Base-by-base conservation (phyloP, 345 rosid genomes). In the Pelargonium nanum region DNA sequence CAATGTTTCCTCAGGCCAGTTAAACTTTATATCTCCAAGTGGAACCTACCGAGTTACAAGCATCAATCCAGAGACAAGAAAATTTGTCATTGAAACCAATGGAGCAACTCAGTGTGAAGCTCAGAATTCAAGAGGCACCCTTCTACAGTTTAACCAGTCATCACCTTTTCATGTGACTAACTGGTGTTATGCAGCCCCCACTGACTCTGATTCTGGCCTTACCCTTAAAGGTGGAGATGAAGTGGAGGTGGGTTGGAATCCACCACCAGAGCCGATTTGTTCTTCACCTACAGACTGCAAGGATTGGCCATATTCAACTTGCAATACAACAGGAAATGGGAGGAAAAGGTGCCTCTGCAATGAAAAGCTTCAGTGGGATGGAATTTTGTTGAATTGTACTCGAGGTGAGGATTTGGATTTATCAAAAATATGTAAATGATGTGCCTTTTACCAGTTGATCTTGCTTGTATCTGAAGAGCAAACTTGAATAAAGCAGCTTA, bases 271-370 rank as follows among this genome's bases (percentile, higher is more conserved):
- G 65, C 28, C 58, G 5, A 9, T 13, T 12, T 62, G 65, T 15
- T 19, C 10, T 30, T 51, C 70, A 32, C 19, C 55, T 22, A 19
- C 53, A 15, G 74, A 70, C 63, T 65, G 62, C 62, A 57, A 48
- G 12, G 51, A 70, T 61, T 70, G 69, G 69, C 59, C 63, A 22
- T 4, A 56, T 30, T 60, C 74, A 56, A 30, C 48, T 52, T 62
- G 65, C 57, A 26, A 28, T 0, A 0, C 1, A 0, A 0, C 40
- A 28, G 4, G 19, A 12, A 19, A 30, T 21, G 59, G 66, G 13
- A 15, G 0, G 1, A 60, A 20, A 55, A 40, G 59, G 7, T 70
- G 70, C 54, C 32, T 60, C 19, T 70, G 74, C 56, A 16, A 19
- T 34, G 22, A 58, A 0, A 20, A 22, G 23, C 60, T 65, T n/a